Evolutionary conservation across 2,329 filamentous ascomycete species (phyloP), one percentile per base, ranked within the genome.

Genomic region (Diaporthe destruens): DNA sequence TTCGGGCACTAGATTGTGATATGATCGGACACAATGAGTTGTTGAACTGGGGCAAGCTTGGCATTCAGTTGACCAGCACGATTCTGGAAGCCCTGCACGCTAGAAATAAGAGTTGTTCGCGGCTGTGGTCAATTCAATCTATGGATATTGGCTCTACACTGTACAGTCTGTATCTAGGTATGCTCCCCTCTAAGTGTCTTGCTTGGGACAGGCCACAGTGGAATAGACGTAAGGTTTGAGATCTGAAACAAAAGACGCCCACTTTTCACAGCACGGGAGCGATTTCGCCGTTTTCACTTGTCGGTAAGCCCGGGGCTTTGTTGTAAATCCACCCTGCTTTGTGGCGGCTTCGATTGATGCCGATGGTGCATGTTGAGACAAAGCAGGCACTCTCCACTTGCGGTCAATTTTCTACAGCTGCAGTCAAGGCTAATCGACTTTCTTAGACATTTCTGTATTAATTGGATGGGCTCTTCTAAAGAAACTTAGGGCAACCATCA

Each of bases 341-440:
- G 59, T 65, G 29, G 20, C 29, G 20, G 25, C 25, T 11, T 34
- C 25, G 25, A 61, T 32, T 61, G 23, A 12, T 14, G 25, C n/a
- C 57, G n/a, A n/a, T 47, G 39, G 9, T 18, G 18, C 42, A 34
- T n/a, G 18, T 32, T 34, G 4, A 49, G 29, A 65, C 59, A 65
- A 65, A 65, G 59, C 59, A 49, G 6, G 47, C 47, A 12, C 29
- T 6, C 29, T 49, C 59, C 59, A 34, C 42, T 65, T 65, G 42
- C 59, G 42, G 59, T 65, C 59, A 36, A 3, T n/a, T 23, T 11
- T 25, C 2, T 29, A 14, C 25, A 34, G 20, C 47, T 63, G 59
- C 29, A 63, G 42, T 42, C 3, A 63, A 12, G n/a, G 11, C 29
- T 44, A 9, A 20, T 16, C 29, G 36, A 12, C 1, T 51, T 23